Evolutionary conservation across 2,329 filamentous ascomycete genomes (phyloP).

Genomic region (Paecilomyces sp.): DNA sequence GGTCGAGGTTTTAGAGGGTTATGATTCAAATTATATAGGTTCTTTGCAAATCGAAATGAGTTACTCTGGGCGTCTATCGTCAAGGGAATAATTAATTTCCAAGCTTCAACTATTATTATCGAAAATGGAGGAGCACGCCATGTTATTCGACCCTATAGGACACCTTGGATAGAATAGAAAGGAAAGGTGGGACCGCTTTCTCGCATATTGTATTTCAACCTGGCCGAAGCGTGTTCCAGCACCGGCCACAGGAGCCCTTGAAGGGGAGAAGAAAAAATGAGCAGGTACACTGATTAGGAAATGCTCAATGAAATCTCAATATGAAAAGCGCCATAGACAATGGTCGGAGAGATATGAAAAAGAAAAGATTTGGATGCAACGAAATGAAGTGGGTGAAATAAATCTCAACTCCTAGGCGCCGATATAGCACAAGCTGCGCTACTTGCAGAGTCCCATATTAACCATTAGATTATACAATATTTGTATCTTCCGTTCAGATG

Average conservation of each 20-base stretch:
- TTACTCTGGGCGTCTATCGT: neutral
- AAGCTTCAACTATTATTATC: neutral
- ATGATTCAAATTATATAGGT: neutral
- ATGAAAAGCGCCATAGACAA: neutral
- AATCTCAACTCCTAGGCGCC: slow-evolving; percentile 6
- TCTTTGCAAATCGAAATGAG: neutral
- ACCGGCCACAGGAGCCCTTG: neutral
- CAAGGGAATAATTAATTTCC: neutral
- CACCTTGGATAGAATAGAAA: neutral
- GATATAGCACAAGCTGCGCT: slow-evolving; percentile 6
- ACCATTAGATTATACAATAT: slow-evolving; percentile 28
- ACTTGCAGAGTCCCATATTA: slow-evolving; percentile 17
- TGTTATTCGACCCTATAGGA: neutral
- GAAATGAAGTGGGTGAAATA: neutral
- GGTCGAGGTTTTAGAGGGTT: slow-evolving; percentile 37
- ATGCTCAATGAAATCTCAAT: neutral
- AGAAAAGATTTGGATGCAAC: neutral
- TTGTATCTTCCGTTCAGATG: slow-evolving; percentile 10
- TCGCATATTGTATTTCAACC: neutral
- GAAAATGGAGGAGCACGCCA: neutral
- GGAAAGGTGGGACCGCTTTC: neutral
- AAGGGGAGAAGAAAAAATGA: neutral
- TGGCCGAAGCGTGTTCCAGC: neutral
- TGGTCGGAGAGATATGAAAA: neutral
- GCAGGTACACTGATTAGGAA: neutral